Base-by-base conservation (phyloP, 306 rosid genomes). In the Herpetospermum pedunculosum region DNA sequence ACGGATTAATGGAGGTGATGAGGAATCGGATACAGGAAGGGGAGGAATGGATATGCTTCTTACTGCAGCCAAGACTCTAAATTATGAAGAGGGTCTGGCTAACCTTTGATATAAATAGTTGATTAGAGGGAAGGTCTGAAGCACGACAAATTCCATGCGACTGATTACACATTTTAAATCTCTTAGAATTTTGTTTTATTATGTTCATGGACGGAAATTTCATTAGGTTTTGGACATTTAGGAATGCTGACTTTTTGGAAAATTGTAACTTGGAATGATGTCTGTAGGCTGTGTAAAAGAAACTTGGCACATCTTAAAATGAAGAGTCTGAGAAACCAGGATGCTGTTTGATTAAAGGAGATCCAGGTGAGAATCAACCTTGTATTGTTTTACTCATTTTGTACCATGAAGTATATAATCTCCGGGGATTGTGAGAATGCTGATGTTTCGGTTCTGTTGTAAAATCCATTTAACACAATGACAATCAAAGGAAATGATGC, bases 31-130 rank as follows among this genome's bases (percentile, higher is more conserved):
- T 48, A 83, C 79, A 60, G 83, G 78, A 70, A 76, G 83, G 37
- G 92, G 84, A 54, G 98, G 96, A 77, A 86, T 94, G 97, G 97
- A 88, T 75, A 85, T 89, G 92, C 96, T 89, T 78, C 77, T 89
- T 77, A 80, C 83, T 73, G 98, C 97, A 47, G 97, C 94, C 70
- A 81, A 84, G 75, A 87, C 90, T 72, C 81, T 90, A 54, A 85
- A 84, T 75, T 79, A 76, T 18, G 90, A 87, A 77, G 91, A 90
- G 81, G 71, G 82, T 35, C 64, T 85, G 71, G 85, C 84, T 57
- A 65, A 76, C 78, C 46, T 44, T 75, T 29, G 41, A 75, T 62
- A 28, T 46, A 49, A 62, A 47, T 32, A 75, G 59, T 32, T 75
- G 49, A 75, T 16, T 7, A 23, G 29, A 43, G 44, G 34, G 57